Evolutionary conservation across 2,329 filamentous ascomycete species (phyloP), one percentile per base, ranked within the genome.

Genomic region (Pseudocercospora macadamiae): DNA sequence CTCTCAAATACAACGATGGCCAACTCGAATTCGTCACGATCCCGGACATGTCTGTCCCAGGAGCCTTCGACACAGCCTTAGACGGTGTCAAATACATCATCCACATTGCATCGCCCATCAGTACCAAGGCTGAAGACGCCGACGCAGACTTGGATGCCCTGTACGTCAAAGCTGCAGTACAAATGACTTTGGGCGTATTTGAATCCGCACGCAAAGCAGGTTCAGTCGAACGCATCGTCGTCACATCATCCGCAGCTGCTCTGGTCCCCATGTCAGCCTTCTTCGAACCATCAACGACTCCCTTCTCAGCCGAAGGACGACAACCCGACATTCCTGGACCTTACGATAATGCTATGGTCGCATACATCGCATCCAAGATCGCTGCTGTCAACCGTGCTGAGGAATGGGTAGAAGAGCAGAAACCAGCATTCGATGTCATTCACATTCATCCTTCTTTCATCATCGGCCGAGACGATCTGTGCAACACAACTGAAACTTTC

Each of bases 181-280:
- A 72, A 47, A 75, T 74, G 18, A 79, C 74, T 0, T 51, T 71
- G 3, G 66, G 67, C 4, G 70, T 80, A 5, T 68, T 81, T 2
- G 61, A 74, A 21, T 69, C 76, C 0, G 78, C 77, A 1, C 44
- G 66, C 14, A 73, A 73, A 53, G 58, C 55, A 4, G 60, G 66
- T 1, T 70, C 65, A 0, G 69, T 81, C n/a, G 70, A 73, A 55
- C 71, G 75, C 12, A 64, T 81, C 7, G 74, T 80, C 16, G 76
- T 81, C 51, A 80, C 79, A 10, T 65, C 64, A 16, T 70, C 66
- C 34, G 57, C 64, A 42, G 57, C 63, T 25, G 59, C 66, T 26
- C 56, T 68, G 16, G 58, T 64, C 6, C 56, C 60, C 8, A 47
- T 64, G 25, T 39, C 60, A 12, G 36, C 47, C 10, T 61, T 47